These are phyloP conservation scores for Calonectria leucothoes DNA, from an alignment of 2,329 filamentous ascomycete species.

Conservation along the genomic window DNA sequence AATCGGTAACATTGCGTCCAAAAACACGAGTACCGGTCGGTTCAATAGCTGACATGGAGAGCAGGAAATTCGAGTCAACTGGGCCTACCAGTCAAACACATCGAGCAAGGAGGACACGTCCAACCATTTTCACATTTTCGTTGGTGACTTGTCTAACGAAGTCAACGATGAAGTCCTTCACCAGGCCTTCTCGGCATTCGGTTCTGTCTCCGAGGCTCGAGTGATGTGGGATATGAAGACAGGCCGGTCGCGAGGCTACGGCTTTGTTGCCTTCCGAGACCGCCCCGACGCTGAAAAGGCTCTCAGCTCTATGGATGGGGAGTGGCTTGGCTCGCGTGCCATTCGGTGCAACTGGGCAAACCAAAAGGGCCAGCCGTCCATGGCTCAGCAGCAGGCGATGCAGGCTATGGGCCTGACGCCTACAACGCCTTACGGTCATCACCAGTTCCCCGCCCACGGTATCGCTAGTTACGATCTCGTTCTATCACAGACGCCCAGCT, in stretches of 20 bases:
- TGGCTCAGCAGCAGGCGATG: conserved; percentile 97
- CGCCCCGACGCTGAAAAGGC: conserved; percentile 95
- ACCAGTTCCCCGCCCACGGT: conserved; percentile 97
- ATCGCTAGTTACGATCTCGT: conserved; percentile 99
- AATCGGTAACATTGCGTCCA: conserved; percentile 72
- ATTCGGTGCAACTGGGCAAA: conserved; percentile 99
- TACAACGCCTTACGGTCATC: conserved; percentile 94
- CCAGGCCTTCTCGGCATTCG: conserved; percentile 96
- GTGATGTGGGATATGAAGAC: conserved; percentile 99
- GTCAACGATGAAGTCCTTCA: conserved; percentile 96
- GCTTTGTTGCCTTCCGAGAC: conserved; percentile 97
- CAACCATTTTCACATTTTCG: conserved; percentile 98
- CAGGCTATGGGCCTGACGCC: conserved; percentile 98
- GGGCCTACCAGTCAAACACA: conserved; percentile 98
- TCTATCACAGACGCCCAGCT: conserved; percentile 91
- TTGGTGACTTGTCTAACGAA: conserved; percentile 97
- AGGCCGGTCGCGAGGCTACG: conserved; percentile 94
- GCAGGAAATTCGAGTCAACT: conserved; percentile 98
- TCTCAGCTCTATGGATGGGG: conserved; percentile 96
- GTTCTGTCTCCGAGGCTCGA: conserved; percentile 94
- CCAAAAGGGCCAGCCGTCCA: conserved; percentile 99
- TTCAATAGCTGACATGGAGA: conserved; percentile 34
- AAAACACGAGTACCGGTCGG: conserved; percentile 13
- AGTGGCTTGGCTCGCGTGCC: conserved; percentile 97
- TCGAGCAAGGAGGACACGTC: conserved; percentile 97